These are phyloP conservation scores for Pulveroboletus frians DNA, from an alignment of 768 basidiomycete genomes.

Conservation along the genomic window DNA sequence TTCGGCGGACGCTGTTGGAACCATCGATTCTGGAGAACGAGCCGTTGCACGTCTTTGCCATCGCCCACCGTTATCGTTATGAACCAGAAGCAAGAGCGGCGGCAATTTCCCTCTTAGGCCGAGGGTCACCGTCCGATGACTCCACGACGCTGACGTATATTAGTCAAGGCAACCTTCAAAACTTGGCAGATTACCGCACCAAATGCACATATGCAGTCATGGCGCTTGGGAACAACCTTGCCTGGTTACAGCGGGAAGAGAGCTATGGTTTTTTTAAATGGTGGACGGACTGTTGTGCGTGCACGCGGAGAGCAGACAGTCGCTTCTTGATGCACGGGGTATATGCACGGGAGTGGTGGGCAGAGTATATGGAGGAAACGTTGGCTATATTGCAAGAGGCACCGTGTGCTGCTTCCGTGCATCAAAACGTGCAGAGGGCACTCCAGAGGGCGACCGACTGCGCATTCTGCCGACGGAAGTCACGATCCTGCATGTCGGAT, in stretches of 20 bases:
- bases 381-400: constrained; percentile 16
- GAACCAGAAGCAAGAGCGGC: constrained; percentile 30
- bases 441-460: constrained; percentile 15
- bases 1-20: constrained; percentile 26
- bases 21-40: constrained; percentile 23
- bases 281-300: constrained; percentile 28
- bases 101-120: constrained; percentile 23
- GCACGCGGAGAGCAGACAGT: constrained; percentile 16
- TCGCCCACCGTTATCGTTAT: constrained; percentile 31
- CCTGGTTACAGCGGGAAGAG: constrained; percentile 21
- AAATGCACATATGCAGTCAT: constrained; percentile 17
- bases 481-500: constrained; percentile 17
- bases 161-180: constrained; percentile 7
- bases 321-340: constrained; percentile 24
- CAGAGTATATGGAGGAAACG: constrained; percentile 28
- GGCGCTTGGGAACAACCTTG: constrained; percentile 17
- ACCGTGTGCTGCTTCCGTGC: constrained; percentile 20
- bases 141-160: constrained; percentile 3
- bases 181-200: constrained; percentile 18
- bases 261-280: constrained; percentile 24
- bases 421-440: constrained; percentile 14
- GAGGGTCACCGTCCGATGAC: constrained; percentile 5
- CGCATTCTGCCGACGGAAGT: constrained; percentile 17
- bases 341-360: constrained; percentile 31
- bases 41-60: constrained; percentile 30